These are phyloP conservation scores for Teratosphaeria epicoccoides DNA, from an alignment of 2,329 filamentous ascomycete species.

Conservation along the genomic window DNA sequence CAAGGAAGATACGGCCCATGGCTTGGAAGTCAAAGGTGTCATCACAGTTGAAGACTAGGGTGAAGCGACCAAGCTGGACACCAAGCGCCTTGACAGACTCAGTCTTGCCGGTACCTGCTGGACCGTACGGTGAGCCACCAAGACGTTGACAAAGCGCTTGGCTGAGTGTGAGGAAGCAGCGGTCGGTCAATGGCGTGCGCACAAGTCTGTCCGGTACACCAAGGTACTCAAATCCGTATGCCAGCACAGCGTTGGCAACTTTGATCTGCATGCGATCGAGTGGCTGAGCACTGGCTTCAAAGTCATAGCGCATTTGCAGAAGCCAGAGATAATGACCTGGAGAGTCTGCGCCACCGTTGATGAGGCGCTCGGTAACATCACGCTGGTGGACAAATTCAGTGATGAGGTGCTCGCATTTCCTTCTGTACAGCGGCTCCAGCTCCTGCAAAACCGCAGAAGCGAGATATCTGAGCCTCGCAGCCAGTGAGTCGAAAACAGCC, in stretches of 20 bases:
- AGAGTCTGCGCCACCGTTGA: constrained; percentile 61
- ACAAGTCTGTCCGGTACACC: constrained; percentile 94
- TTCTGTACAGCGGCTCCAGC: constrained; percentile 72
- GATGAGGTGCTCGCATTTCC: constrained; percentile 97
- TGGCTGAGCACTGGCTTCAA: constrained; percentile 69
- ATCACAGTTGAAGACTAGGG: constrained; percentile 97
- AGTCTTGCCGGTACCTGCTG: constrained; percentile 95
- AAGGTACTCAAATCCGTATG: constrained; percentile 96
- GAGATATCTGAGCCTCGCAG: constrained; percentile 73
- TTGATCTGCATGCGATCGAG: constrained; percentile 75
- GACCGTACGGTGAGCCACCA: constrained; percentile 92
- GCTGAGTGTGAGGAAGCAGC: constrained; percentile 95
- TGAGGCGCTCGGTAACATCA: constrained; percentile 80
- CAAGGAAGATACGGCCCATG: constrained; percentile 98
- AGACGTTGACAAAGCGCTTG: constrained; percentile 91
- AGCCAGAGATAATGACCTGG: constrained; percentile 85
- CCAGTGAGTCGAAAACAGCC: constrained; percentile 67
- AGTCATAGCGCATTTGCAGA: constrained; percentile 93
- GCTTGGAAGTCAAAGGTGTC: constrained; percentile 99
- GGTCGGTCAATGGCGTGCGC: constrained; percentile 89
- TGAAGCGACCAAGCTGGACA: constrained; percentile 92
- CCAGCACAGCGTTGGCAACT: constrained; percentile 92
- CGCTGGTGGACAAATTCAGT: constrained; percentile 98
- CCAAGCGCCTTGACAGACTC: constrained; percentile 98
- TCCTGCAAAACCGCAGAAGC: constrained; percentile 85